Conservation (phyloP, 2,329 filamentous ascomycete species). For the Didymella exigua region DNA sequence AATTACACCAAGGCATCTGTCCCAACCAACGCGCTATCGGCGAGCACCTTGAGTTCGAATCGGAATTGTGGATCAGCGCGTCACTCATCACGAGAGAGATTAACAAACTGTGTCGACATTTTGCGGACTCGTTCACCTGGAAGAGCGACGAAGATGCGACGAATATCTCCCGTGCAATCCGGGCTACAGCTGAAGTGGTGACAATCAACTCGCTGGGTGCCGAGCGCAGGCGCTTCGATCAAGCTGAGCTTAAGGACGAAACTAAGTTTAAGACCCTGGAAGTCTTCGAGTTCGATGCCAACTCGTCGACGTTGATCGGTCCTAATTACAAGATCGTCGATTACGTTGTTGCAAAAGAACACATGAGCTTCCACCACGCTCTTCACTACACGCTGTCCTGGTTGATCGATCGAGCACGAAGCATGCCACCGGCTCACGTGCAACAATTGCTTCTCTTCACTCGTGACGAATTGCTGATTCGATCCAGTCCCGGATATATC, state of each 20-base stretch:
- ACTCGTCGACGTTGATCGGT: slow-evolving; percentile 35
- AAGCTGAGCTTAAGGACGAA: slow-evolving; percentile 86
- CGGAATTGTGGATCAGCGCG: slow-evolving; percentile 96
- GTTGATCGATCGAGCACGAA: slow-evolving; percentile 87
- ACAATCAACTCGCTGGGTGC: slow-evolving; percentile 87
- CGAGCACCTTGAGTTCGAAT: slow-evolving; percentile 97
- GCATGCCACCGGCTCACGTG: slow-evolving; percentile 71
- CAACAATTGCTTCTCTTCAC: slow-evolving; percentile 73
- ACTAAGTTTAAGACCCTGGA: slow-evolving; percentile 78
- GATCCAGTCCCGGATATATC: slow-evolving; percentile 64
- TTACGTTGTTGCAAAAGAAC: slow-evolving; percentile 85
- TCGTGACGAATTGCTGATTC: slow-evolving; percentile 69
- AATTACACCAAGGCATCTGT: slow-evolving; percentile 95
- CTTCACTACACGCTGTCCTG: slow-evolving; percentile 96
- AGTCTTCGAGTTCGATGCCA: slow-evolving; percentile 78
- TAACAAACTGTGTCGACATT: slow-evolving; percentile 86
- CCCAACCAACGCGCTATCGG: slow-evolving; percentile 90
- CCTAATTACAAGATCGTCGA: slow-evolving; percentile 69
- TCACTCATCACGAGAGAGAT: slow-evolving; percentile 94
- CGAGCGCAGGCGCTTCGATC: slow-evolving; percentile 84
- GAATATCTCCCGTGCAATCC: slow-evolving; percentile 73
- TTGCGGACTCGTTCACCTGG: slow-evolving; percentile 83
- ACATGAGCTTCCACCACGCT: slow-evolving; percentile 96
- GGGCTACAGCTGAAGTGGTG: slow-evolving; percentile 77
- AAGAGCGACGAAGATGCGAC: slow-evolving; percentile 67